Conservation (phyloP, 176 grass and related monocot genomes). For the Bonia amplexicaulis region DNA sequence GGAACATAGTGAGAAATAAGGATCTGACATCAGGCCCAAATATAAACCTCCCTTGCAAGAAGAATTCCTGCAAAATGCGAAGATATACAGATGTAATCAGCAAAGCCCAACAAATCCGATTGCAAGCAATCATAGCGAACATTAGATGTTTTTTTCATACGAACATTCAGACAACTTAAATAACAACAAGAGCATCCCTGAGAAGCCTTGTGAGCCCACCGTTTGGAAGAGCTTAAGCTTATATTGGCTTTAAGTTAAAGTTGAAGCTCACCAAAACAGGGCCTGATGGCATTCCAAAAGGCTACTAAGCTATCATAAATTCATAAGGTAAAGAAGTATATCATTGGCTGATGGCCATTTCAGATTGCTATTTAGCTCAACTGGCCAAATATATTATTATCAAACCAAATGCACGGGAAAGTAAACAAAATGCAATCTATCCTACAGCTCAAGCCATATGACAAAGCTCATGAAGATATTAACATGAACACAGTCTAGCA, state of each 20-base stretch:
- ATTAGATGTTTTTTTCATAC: neutral
- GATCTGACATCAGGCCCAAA: slow-evolving; percentile 95
- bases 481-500: neutral
- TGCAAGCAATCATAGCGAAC: neutral
- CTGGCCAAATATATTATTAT: neutral
- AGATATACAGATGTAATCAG: slow-evolving; percentile 2
- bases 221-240: neutral
- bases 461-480: slow-evolving; percentile 4
- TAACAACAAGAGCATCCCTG: neutral
- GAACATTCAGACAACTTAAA: neutral
- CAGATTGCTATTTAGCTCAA: neutral
- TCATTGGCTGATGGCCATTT: neutral
- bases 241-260: neutral
- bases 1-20: slow-evolving; percentile 91
- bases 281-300: neutral
- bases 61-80: slow-evolving; percentile 59
- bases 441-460: neutral
- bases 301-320: neutral
- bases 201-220: neutral
- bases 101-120: neutral
- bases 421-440: slow-evolving; percentile 12
- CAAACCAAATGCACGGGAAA: slow-evolving; percentile 15
- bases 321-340: slow-evolving; percentile 1
- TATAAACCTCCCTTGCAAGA: slow-evolving; percentile 95
- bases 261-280: neutral